Evolutionary conservation across 306 rosid species (phyloP), one percentile per base, ranked within the genome.

Genomic region (Cucumis melo): DNA sequence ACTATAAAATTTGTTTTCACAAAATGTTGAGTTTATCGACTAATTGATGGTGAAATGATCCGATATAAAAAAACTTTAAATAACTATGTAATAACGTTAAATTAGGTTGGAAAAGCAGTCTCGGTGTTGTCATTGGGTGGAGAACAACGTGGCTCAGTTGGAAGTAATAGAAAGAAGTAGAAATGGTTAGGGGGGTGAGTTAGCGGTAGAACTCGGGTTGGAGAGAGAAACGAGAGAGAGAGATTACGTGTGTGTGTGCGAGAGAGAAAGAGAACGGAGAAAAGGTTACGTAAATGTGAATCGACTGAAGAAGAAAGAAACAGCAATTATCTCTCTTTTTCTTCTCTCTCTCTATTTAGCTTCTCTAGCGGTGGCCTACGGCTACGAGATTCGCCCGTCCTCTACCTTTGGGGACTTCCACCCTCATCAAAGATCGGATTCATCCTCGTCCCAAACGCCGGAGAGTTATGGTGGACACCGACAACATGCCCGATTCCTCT

Each of bases 381-480:
- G 16, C 56, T 11, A 5, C 38, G 1, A 32, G 36, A 44, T 70
- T 23, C 32, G 75, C 57, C 57, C n/a, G 57, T 70, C 39, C 56
- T 70, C 75, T 44, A 24, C 3, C 13, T 14, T 44, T 44, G 57
- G 38, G 57, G 75, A 46, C 75, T 44, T 46, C 57, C 57, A 70
- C 57, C 21, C 39, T 14, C 75, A 42, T 21, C 56, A 5, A 44
- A 21, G 56, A 41, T 68, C 55, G 74, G 23, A n/a, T 14, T 68
- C 74, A 20, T n/a, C 56, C 1, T 68, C 74, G 11, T 68, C 36
- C n/a, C 53, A n/a, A 68, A 2, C 42, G 10, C 16, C 24, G 44
- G 42, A 10, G 15, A 27, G 67, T 46, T 75, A 82, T 79, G 85
- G 85, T 68, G 39, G 83, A 78, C 54, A 72, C 62, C 7, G 41